Evolutionary conservation across 805 yeast genomes (phyloP).

Genomic region (Maudiozyma turicensis): DNA sequence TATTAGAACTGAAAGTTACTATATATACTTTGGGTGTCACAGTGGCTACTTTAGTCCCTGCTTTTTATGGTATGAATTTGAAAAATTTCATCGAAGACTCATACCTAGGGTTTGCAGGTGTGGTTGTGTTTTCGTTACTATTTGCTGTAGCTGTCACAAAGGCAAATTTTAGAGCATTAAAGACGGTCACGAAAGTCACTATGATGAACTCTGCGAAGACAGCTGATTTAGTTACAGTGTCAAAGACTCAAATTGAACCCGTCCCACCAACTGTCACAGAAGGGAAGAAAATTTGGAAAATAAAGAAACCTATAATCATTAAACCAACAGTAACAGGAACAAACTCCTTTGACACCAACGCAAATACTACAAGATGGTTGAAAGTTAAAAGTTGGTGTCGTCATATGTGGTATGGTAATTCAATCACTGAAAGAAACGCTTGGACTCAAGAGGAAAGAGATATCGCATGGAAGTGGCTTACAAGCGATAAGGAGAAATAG

Average conservation of each 20-base stretch:
- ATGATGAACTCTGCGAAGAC: slow-evolving; percentile 30
- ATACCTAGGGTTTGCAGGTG: slow-evolving; percentile 49
- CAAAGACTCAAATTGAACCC: neutral
- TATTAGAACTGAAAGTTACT: slow-evolving; percentile 72
- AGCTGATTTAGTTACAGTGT: slow-evolving; percentile 1
- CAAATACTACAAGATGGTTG: slow-evolving; percentile 9
- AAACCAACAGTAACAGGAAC: slow-evolving; percentile 10
- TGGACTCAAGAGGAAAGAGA: slow-evolving; percentile 32
- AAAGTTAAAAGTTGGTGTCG: slow-evolving; percentile 11
- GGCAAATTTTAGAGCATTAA: slow-evolving; percentile 46
- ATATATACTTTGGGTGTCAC: slow-evolving; percentile 80
- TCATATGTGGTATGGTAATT: slow-evolving; percentile 15
- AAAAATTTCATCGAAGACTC: slow-evolving; percentile 71
- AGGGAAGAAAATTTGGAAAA: neutral
- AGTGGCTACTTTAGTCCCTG: slow-evolving; percentile 76
- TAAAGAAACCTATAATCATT: neutral
- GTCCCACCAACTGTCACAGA: neutral
- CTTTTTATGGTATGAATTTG: slow-evolving; percentile 82
- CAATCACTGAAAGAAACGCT: neutral
- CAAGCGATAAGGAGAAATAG: slow-evolving; percentile 32
- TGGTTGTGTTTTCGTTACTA: slow-evolving; percentile 41
- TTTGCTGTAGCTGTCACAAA: slow-evolving; percentile 47
- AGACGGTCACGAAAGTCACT: slow-evolving; percentile 56
- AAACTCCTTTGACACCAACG: slow-evolving; percentile 9
- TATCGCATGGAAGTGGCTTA: slow-evolving; percentile 47